Percentiles rank a stretch among this genome's conserved stretches.
phyloP scores from a whole-genome alignment of 1,284 basidiomycete genomes.

The Apiotrichum mycotoxinovorans region DNA sequence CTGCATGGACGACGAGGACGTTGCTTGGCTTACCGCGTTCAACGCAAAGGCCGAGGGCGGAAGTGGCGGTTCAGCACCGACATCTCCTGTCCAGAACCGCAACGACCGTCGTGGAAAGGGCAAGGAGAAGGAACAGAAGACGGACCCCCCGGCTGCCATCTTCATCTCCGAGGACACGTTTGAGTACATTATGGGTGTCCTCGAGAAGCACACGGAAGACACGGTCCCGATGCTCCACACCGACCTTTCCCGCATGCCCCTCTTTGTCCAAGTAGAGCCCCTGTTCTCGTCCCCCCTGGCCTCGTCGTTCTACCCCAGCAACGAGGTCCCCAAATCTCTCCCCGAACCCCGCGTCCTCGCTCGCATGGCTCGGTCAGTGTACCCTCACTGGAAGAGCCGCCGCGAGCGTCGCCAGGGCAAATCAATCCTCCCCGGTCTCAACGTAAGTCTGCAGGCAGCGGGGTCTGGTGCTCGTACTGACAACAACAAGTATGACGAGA shows the following conservation, averaged over 20 bases:
- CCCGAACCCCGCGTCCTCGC: conserved; percentile 59
- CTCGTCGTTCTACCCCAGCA: conserved; percentile 61
- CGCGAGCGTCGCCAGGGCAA: conserved; percentile 70
- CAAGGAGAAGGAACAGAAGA: conserved; percentile 50
- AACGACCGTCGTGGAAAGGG: conserved; percentile 49
- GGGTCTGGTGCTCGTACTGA: background rate
- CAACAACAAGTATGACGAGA: conserved; percentile 64
- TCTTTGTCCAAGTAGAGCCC: conserved; percentile 74
- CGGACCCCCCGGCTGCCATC: conserved; percentile 47
- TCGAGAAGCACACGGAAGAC: conserved; percentile 88
- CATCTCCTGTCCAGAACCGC: conserved; percentile 34
- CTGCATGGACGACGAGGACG: conserved; percentile 94
- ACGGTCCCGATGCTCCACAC: conserved; percentile 86
- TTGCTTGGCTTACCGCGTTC: conserved; percentile 87
- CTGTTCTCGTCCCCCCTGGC: conserved; percentile 61
- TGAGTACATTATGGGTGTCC: conserved; percentile 90
- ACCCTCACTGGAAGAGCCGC: conserved; percentile 77
- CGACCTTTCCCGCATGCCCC: conserved; percentile 58
- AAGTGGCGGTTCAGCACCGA: conserved; percentile 51
- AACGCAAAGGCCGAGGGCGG: conserved; percentile 86
- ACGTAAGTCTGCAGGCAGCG: conserved; percentile 41
- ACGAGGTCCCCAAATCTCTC: conserved; percentile 60
- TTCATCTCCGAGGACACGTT: conserved; percentile 83
- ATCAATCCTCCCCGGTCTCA: conserved; percentile 71
- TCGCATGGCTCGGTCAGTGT: conserved; percentile 65